phyloP scores from a whole-genome alignment of 2,329 filamentous ascomycete species.

The Cercospora zeina region DNA sequence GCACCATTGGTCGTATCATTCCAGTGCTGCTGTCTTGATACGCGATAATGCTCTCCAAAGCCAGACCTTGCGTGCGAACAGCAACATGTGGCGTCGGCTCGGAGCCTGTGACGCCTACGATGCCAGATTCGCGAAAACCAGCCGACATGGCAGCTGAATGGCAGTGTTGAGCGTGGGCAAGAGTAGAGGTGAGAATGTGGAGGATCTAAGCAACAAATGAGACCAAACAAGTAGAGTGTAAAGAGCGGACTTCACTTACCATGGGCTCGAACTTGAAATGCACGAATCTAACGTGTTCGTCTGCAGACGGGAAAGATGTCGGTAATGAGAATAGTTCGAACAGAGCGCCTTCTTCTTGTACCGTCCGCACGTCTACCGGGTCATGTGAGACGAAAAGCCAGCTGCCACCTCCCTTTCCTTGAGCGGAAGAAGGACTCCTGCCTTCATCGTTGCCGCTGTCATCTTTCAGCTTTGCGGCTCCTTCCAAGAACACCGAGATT shows the following conservation, averaged over 20 bases:
- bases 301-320: constrained; percentile 3
- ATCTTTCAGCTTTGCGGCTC: constrained; percentile 52
- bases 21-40: constrained; percentile 43
- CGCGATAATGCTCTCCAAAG: constrained; percentile 79
- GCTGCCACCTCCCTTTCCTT: constrained; percentile 76
- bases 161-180: constrained; percentile 70
- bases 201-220: constrained; percentile 64
- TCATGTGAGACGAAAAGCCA: constrained; percentile 92
- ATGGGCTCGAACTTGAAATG: constrained; percentile 95
- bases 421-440: constrained; percentile 54
- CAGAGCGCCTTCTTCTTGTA: constrained; percentile 23
- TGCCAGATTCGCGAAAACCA: constrained; percentile 87
- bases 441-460: constrained; percentile 10
- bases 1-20: constrained; percentile 58
- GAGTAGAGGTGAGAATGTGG: constrained; percentile 77
- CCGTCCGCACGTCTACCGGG: constrained; percentile 51
- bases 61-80: constrained; percentile 78
- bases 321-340: constrained; percentile 28
- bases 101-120: constrained; percentile 44
- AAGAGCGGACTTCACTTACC: constrained; percentile 57
- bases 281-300: constrained; percentile 49
- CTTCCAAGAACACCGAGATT: constrained; percentile 85
- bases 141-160: constrained; percentile 74
- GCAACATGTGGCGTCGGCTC: constrained; percentile 71
- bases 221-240: not conserved